phyloP scores from a whole-genome alignment of 352 stramenopile species.

The Plasmopara viticola region DNA sequence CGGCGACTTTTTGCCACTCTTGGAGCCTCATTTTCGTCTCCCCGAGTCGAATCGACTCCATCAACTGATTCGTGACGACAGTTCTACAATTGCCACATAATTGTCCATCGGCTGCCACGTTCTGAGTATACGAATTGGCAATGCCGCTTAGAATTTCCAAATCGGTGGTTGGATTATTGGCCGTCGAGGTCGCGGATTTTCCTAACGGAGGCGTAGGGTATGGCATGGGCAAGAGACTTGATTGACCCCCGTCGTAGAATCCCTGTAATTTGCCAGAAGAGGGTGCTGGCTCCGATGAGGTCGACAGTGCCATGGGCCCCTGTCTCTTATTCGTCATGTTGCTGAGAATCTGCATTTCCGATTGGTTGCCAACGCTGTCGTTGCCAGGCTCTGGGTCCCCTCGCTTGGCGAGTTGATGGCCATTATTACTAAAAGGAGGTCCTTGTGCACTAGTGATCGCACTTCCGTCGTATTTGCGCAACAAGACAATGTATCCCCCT shows the following conservation, averaged over 20 bases:
- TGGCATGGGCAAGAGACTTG: slow-evolving; percentile 53
- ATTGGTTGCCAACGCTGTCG: slow-evolving; percentile 11
- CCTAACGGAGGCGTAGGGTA: slow-evolving; percentile 29
- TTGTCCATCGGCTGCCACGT: slow-evolving; percentile 33
- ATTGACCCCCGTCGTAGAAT: slow-evolving; percentile 51
- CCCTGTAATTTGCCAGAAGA: slow-evolving; percentile 35
- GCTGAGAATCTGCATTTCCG: slow-evolving; percentile 16
- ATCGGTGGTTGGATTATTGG: slow-evolving; percentile 42
- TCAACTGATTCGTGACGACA: slow-evolving; percentile 65
- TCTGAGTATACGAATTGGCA: slow-evolving; percentile 74
- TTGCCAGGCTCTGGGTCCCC: slow-evolving; percentile 19
- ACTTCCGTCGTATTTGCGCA: slow-evolving; percentile 51
- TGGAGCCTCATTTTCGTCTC: slow-evolving; percentile 64
- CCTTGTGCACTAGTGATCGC: slow-evolving; percentile 6
- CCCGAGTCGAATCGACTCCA: slow-evolving; percentile 67
- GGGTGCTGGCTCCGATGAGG: slow-evolving; percentile 12
- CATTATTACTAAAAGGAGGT: slow-evolving; percentile 10
- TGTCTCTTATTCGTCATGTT: slow-evolving; percentile 52
- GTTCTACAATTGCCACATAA: slow-evolving; percentile 57
- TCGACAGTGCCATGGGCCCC: slow-evolving; percentile 25
- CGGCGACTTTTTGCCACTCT: slow-evolving; percentile 40
- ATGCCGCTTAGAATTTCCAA: slow-evolving; percentile 82
- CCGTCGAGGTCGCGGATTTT: slow-evolving; percentile 11
- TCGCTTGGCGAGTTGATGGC: slow-evolving; percentile 17
- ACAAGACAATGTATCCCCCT: slow-evolving; percentile 64